Evolutionary conservation across 768 basidiomycete genomes (phyloP).

Genomic region (Suillus plorans): DNA sequence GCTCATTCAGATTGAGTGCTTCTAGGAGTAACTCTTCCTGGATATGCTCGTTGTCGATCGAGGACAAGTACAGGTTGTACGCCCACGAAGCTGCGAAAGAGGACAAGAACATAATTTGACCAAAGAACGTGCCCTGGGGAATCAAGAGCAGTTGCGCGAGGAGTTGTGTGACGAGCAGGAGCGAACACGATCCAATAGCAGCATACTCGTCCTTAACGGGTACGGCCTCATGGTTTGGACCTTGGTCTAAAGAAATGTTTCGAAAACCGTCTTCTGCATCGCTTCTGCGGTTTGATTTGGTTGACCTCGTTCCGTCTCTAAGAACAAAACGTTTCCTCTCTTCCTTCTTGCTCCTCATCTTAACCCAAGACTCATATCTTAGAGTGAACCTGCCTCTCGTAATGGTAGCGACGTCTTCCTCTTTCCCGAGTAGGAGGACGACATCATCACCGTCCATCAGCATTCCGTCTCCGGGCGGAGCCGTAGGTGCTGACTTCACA

Average conservation of each 20-base stretch:
- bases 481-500: slow-evolving; percentile 19
- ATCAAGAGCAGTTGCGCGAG: slow-evolving; percentile 34
- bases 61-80: slow-evolving; percentile 32
- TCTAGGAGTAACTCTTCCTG: slow-evolving; percentile 20
- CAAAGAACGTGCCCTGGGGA: slow-evolving; percentile 33
- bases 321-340: neutral
- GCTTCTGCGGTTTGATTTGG: slow-evolving; percentile 6
- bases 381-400: slow-evolving; percentile 23
- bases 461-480: slow-evolving; percentile 31
- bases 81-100: slow-evolving; percentile 32
- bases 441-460: slow-evolving; percentile 10
- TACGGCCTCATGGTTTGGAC: neutral
- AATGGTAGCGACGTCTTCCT: slow-evolving; percentile 13
- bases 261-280: neutral
- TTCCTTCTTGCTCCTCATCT: neutral
- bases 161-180: slow-evolving; percentile 33
- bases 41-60: slow-evolving; percentile 28
- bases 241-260: neutral
- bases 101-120: slow-evolving; percentile 34
- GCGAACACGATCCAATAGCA: slow-evolving; percentile 26
- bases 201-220: slow-evolving; percentile 12
- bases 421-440: slow-evolving; percentile 15
- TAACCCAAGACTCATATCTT: slow-evolving; percentile 12
- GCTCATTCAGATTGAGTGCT: neutral
- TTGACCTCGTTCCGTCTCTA: neutral